A percentile compares a stretch with the other conserved stretches of the same genome.
phyloP scores from a whole-genome alignment of 2,329 filamentous ascomycete genomes.

The Macrophomina pseudophaseolina region DNA sequence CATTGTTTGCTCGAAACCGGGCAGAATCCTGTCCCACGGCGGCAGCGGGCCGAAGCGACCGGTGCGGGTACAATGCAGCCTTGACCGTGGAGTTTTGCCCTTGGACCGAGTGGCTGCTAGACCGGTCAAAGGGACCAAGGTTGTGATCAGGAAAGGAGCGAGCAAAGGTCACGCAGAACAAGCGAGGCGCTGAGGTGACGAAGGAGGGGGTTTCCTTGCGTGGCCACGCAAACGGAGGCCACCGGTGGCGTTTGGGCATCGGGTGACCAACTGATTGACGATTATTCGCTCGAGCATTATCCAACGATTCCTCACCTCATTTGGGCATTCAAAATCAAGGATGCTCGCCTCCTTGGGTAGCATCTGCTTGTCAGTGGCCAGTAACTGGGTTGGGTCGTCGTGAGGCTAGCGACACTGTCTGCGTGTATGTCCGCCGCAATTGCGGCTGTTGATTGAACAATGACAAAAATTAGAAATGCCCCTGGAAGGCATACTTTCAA shows the following conservation, averaged over 20 bases:
- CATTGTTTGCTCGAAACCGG: not conserved
- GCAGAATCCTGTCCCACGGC: not conserved
- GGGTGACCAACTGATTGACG: too few species aligned
- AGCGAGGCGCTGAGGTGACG: not conserved
- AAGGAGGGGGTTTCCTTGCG: not conserved
- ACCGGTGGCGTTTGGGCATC: not conserved
- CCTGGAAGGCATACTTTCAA: not conserved
- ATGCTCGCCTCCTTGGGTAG: not conserved
- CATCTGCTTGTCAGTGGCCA: not conserved
- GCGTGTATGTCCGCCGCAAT: not conserved
- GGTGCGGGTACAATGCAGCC: not conserved
- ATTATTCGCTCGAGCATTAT: too few species aligned
- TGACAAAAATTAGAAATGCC: not conserved
- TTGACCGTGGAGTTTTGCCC: not conserved
- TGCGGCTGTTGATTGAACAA: not conserved
- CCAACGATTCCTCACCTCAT: not conserved
- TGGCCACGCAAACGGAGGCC: not conserved
- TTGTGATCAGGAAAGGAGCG: not conserved
- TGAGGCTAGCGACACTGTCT: not conserved
- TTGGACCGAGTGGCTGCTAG: not conserved
- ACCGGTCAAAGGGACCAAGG: not conserved
- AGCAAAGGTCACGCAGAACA: not conserved
- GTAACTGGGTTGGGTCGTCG: not conserved
- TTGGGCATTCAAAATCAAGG: not conserved
- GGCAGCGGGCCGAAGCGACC: slow-evolving; percentile 1